Base-by-base conservation (phyloP, 805 yeast species). In the Hanseniaspora guilliermondii region DNA sequence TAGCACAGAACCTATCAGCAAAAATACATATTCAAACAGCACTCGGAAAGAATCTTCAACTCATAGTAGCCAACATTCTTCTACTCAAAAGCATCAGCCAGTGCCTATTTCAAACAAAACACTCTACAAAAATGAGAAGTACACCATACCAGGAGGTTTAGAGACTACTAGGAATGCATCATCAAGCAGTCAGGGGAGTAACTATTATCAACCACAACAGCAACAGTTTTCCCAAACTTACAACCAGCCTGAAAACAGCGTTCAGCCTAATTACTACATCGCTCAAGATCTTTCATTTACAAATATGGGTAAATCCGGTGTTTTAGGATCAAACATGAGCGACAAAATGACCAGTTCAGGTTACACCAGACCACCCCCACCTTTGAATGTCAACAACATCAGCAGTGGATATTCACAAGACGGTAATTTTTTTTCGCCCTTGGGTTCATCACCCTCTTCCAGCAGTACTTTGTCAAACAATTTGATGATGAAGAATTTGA, bases 181-280 rank as follows among this genome's bases (percentile, higher is more conserved):
- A 27, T 16, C 53, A 53, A 33, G 17, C 45, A 37, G 41, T 33
- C 45, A 38, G 7, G 44, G 12, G 4, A 27, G 22, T 24, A 40
- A 40, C 25, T 37, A 58, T 1, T 56, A 59, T 7, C 60, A 61
- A 33, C 56, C 62, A 9, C 54, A 50, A n/a, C 56, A 53, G 35
- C 56, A 47, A 24, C 50, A 48, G 8, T 50, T 50, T 25, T 50
- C 54, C 3, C 53, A 53, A 19, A 36, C 52, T 1, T 48, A 53
- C 22, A 47, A 53, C 22, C 25, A 38, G 3, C 53, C 46, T 32
- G 39, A 35, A 38, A 36, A 9, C 44, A 40, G 25, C 27, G 27
- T 14, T 16, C 47, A 14, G 21, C 37, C 22, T n/a, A 40, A 37
- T 7, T 42, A 42, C 22, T 50, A 50, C 25, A 16, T 47, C 25